Evolutionary conservation across 2,329 filamentous ascomycete species (phyloP), one percentile per base, ranked within the genome.

Genomic region (Apiospora marii): DNA sequence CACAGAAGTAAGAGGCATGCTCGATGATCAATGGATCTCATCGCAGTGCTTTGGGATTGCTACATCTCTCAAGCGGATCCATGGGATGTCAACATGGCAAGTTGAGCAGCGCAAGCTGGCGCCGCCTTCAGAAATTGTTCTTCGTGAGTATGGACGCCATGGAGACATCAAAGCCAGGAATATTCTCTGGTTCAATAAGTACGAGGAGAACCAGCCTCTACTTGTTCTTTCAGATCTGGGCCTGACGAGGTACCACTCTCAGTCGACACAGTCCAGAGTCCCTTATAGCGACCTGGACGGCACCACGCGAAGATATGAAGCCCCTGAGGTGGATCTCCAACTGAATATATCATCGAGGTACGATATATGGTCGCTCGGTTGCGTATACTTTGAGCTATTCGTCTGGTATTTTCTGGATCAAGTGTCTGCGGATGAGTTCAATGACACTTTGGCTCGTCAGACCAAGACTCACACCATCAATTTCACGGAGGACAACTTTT

Each of bases 311-410:
- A 72, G 70, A 3, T 79, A 79, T 48, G 68, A 73, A 16, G 68
- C 76, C 0, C 78, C 78, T 5, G 78, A 80, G 44, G 58, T 49
- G 16, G 74, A 74, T 1, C 13, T 74, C 3, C 44, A 73, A 1
- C 72, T 64, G 0, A 41, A 44, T 2, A 75, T 77, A 3, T 78
- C 77, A 1, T 72, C 73, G 13, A 70, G 72, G 2, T 76, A 76
- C 37, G 79, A 79, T 64, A 72, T 79, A 6, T 80, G 79, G 79
- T 75, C 75, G 1, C 74, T 80, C 0, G 79, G 78, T 3, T 80
- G 79, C 46, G 72, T 80, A 1, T 79, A 72, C 41, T 72, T 80
- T 0, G 77, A 79, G 49, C 51, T 80, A 1, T 34, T 77, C 12
- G 68, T 74, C 1, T 80, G 79, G 79, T 68, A 70, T 10, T 12